Conservation (phyloP, 2,329 filamentous ascomycete species). For the Cladosporium colombiae region DNA sequence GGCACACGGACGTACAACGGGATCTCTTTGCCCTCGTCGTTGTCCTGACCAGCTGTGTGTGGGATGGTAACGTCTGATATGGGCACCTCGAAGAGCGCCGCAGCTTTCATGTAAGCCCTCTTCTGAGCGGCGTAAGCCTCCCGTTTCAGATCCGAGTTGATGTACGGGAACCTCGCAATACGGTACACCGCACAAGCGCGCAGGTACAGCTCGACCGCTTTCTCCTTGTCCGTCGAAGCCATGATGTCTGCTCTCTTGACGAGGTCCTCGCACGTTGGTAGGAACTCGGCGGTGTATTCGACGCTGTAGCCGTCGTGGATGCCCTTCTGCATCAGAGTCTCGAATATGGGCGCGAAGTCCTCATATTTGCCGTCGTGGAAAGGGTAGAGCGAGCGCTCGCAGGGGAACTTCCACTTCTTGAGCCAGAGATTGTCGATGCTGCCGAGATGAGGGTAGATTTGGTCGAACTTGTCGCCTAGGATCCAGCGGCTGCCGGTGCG, state of each 20-base stretch:
- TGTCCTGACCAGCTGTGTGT: constrained; percentile 38
- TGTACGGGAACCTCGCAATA: constrained; percentile 40
- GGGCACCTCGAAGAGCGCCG: constrained; percentile 38
- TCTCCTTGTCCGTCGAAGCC: constrained; percentile 29
- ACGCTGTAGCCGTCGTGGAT: constrained; percentile 43
- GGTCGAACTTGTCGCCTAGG: constrained; percentile 51
- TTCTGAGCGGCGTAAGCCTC: constrained; percentile 41
- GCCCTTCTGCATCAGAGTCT: constrained; percentile 38
- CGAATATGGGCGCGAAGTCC: constrained; percentile 43
- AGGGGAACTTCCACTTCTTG: constrained; percentile 41
- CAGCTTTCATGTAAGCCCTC: constrained; percentile 39
- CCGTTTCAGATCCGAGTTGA: constrained; percentile 38
- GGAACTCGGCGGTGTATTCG: constrained; percentile 40
- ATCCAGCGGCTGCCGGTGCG: constrained; percentile 39
- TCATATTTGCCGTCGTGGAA: constrained; percentile 41
- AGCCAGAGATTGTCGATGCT: constrained; percentile 58
- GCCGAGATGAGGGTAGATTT: constrained; percentile 57
- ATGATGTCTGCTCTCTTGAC: constrained; percentile 34
- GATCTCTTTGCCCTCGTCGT: constrained; percentile 40
- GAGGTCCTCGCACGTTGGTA: constrained; percentile 37
- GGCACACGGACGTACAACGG: constrained; percentile 45
- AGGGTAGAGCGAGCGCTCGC: constrained; percentile 34
- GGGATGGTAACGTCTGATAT: constrained; percentile 43
- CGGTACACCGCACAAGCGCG: constrained; percentile 41
- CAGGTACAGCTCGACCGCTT: constrained; percentile 38